Evolutionary conservation across 257 asterid genomes (phyloP).

Genomic region (Scutellaria minor): DNA sequence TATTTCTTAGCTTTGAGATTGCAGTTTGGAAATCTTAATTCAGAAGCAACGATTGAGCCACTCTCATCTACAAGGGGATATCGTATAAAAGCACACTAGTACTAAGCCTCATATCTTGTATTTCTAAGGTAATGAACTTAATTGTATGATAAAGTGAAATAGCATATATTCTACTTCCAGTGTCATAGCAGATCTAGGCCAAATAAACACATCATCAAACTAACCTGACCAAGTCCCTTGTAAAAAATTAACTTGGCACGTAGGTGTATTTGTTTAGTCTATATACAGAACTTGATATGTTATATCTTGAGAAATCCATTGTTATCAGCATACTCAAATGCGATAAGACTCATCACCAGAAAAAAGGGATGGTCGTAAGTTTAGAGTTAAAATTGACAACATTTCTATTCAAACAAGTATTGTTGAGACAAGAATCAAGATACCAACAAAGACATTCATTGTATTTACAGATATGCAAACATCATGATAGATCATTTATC

Average conservation of each 20-base stretch:
- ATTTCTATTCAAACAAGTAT: slow-evolving; percentile 2
- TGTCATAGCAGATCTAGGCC: not conserved
- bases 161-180: not conserved
- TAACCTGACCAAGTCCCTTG: not conserved
- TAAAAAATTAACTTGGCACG: slow-evolving; percentile 1
- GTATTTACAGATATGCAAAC: not conserved
- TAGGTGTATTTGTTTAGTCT: not conserved
- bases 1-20: slow-evolving; percentile 7
- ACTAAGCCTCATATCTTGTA: not conserved
- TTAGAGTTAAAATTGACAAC: not conserved
- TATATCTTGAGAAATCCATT: not conserved
- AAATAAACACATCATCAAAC: slow-evolving; percentile 13
- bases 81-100: not conserved
- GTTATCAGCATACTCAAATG: not conserved
- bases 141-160: not conserved
- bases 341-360: not conserved
- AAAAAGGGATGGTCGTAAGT: not conserved
- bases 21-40: slow-evolving; percentile 11
- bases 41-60: not conserved
- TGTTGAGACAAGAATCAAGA: not conserved
- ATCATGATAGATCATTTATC: not conserved
- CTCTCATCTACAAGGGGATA: not conserved
- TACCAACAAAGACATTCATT: not conserved
- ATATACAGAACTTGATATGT: not conserved
- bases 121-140: not conserved